A percentile compares a stretch with the other conserved stretches of the same genome.
phyloP scores from a whole-genome alignment of 2,329 filamentous ascomycete species.

The Fusarium pseudoanthophilum region DNA sequence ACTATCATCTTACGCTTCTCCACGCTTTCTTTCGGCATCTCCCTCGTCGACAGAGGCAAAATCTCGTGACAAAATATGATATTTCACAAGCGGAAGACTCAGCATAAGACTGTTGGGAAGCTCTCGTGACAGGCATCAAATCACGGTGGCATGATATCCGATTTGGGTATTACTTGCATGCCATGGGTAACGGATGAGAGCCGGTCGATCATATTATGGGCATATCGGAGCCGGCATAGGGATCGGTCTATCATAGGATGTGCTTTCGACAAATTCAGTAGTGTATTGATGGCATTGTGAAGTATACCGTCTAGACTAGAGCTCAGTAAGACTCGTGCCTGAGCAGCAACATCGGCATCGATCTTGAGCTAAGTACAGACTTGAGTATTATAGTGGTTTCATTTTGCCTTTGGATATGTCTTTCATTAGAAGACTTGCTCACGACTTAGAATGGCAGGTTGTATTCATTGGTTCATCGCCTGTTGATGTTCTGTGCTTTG shows the following conservation, averaged over 20 bases:
- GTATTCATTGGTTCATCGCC: neutral
- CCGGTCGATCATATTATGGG: neutral
- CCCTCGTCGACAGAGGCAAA: neutral
- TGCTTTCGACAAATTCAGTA: neutral
- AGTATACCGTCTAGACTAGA: neutral
- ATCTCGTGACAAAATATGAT: neutral
- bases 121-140: constrained; percentile 9
- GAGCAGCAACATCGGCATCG: neutral
- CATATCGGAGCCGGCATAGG: neutral
- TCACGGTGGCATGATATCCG: constrained; percentile 3
- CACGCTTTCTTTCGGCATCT: neutral
- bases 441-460: neutral
- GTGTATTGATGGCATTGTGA: neutral
- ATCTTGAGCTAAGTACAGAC: neutral
- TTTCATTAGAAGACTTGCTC: neutral
- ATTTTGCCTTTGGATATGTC: no score
- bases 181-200: neutral
- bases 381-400: neutral
- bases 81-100: neutral
- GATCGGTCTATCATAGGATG: neutral
- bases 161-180: neutral
- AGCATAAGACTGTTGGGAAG: neutral
- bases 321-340: neutral
- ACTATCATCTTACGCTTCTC: constrained; percentile 6
- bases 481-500: neutral